Percentiles rank a stretch among this genome's conserved stretches.
Evolutionary conservation across 2,329 filamentous ascomycete genomes (phyloP).

Genomic region (Cadophora sp.): DNA sequence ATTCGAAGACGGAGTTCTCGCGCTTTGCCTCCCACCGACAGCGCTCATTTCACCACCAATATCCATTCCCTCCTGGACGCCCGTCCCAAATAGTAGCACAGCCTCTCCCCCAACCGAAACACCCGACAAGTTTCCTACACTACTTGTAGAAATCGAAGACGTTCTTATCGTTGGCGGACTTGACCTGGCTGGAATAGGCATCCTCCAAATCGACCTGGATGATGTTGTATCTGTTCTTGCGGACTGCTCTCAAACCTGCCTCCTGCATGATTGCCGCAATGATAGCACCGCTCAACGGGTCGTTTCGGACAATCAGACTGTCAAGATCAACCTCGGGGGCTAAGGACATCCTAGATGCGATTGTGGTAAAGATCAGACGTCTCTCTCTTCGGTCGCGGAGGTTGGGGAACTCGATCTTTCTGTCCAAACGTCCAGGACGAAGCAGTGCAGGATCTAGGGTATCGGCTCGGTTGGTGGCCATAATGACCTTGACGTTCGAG

Average conservation of each 20-base stretch:
- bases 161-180: slow-evolving; percentile 51
- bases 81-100: slow-evolving; percentile 18
- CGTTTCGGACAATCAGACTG: slow-evolving; percentile 94
- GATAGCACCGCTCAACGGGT: slow-evolving; percentile 91
- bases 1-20: not conserved
- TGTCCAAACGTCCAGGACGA: slow-evolving; percentile 91
- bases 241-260: slow-evolving; percentile 88
- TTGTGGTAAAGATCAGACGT: slow-evolving; percentile 96
- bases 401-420: slow-evolving; percentile 99
- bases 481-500: slow-evolving; percentile 99
- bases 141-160: slow-evolving; percentile 90
- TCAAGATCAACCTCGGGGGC: slow-evolving; percentile 97
- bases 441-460: slow-evolving; percentile 95
- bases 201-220: slow-evolving; percentile 97
- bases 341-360: slow-evolving; percentile 95
- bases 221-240: slow-evolving; percentile 99
- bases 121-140: slow-evolving; percentile 1
- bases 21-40: not conserved
- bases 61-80: slow-evolving; percentile 21
- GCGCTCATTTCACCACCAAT: slow-evolving; percentile 2
- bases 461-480: slow-evolving; percentile 98
- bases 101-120: not conserved
- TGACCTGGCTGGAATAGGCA: slow-evolving; percentile 96
- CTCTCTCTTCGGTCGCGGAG: slow-evolving; percentile 93
- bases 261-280: slow-evolving; percentile 99